Evolutionary conservation across 176 grass and related monocot species (phyloP).

Genomic region (Olyra latifolia): DNA sequence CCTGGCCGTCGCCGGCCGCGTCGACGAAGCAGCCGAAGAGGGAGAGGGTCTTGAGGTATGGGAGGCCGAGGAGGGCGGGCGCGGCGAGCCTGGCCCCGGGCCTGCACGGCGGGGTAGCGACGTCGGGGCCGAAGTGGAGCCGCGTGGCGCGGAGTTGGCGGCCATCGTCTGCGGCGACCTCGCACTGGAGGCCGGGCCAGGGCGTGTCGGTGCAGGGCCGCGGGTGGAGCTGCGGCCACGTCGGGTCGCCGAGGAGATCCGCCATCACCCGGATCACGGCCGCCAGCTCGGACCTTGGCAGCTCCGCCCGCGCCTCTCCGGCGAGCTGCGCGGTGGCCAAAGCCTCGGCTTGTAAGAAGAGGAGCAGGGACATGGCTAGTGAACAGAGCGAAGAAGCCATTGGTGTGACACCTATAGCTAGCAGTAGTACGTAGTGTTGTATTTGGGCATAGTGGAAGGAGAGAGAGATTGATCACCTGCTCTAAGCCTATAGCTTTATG

Average conservation of each 20-base stretch:
- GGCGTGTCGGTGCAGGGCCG: conserved; percentile 86
- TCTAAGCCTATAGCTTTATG: conserved; percentile 34
- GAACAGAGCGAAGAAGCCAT: conserved; percentile 28
- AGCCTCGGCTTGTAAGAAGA: background rate
- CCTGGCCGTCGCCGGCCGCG: background rate
- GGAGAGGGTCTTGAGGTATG: conserved; percentile 71
- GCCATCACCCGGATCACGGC: conserved; percentile 57
- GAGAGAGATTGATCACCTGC: background rate
- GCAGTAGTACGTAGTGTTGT: background rate
- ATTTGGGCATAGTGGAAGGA: background rate
- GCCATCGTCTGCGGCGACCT: conserved; percentile 47
- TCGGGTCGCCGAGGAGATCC: conserved; percentile 57
- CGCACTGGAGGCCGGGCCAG: conserved; percentile 76
- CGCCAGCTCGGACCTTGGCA: conserved; percentile 56
- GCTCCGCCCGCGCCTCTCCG: conserved; percentile 33
- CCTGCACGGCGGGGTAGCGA: conserved; percentile 53
- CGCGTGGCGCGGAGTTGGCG: conserved; percentile 62
- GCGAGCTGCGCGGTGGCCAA: background rate
- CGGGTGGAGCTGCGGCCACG: conserved; percentile 65
- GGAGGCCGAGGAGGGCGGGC: conserved; percentile 53
- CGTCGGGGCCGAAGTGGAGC: conserved; percentile 78
- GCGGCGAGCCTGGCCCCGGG: conserved; percentile 46
- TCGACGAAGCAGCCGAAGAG: conserved; percentile 61
- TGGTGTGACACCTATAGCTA: background rate
- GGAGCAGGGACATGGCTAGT: background rate